Base-by-base conservation (phyloP, 805 yeast genomes). In the Pichia nakasei region DNA sequence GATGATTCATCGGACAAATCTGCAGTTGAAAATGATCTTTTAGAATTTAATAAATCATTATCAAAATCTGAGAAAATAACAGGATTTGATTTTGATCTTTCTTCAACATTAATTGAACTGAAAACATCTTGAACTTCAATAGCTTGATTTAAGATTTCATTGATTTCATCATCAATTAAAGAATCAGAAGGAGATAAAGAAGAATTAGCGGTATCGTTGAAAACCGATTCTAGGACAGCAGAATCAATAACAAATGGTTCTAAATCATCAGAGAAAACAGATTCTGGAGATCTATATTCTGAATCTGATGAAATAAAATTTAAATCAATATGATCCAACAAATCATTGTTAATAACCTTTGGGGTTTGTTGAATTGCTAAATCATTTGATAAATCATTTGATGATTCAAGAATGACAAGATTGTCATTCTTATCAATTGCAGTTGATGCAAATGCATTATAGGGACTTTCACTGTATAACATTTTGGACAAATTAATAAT, bases 231-330 rank as follows among this genome's bases (percentile, higher is more conserved):
- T 52, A 76, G 57, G 26, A 75, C 71, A 40, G 72, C 67, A 13
- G 75, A 63, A 54, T 75, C 78, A 54, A 80, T 66, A 50, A 73
- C 70, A 48, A 75, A 60, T 11, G 82, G 80, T 42, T 29, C 32
- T 15, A 29, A 29, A 29, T 29, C 32, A 29, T 24, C 27, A 24
- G 32, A 29, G 9, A 29, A 29, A 12, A 17, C 5, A 17, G 35
- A 32, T 17, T n/a, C 19, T 17, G 35, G 20, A 17, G 35, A 32
- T n/a, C 9, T 24, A 24, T 22, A 22, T 7, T 24, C 27, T 24
- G 27, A 24, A 24, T 24, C 27, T 11, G 27, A 24, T 3, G 20
- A 17, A 12, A 36, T 27, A n/a, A 45, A 34, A 35, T 37, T 19
- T 9, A 41, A 45, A 41, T 45, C 47, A 18, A 45, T 26, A 5